Evolutionary conservation across 805 yeast species (phyloP).

Genomic region (Candida boleticola): DNA sequence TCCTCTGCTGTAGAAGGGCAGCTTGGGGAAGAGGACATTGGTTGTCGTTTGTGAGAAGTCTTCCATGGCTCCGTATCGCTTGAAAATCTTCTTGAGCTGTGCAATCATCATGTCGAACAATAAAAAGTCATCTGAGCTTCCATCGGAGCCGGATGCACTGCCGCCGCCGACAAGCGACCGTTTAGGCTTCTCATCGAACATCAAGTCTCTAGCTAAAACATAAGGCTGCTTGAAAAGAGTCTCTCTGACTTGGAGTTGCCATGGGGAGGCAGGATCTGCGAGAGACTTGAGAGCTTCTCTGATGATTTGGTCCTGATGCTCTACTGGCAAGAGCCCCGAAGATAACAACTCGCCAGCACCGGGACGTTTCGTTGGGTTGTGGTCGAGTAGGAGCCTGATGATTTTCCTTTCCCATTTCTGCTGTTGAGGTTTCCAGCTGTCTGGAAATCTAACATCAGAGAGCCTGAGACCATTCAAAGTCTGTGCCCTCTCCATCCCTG

Average conservation of each 20-base stretch:
- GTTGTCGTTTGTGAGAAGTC: conserved; percentile 53
- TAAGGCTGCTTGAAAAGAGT: conserved; percentile 84
- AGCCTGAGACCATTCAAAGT: conserved; percentile 66
- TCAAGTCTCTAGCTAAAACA: conserved; percentile 76
- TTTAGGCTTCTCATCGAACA: conserved; percentile 53
- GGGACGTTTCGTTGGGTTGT: conserved; percentile 77
- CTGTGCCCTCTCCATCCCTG: conserved; percentile 90
- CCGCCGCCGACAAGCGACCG: conserved; percentile 25
- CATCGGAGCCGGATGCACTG: conserved; percentile 1
- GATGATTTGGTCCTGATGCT: conserved; percentile 85
- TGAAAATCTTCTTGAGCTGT: conserved; percentile 62
- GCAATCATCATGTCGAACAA: conserved; percentile 59
- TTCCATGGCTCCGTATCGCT: conserved; percentile 84
- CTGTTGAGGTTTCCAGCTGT: conserved; percentile 54
- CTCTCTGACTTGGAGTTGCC: conserved; percentile 90
- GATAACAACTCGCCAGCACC: conserved; percentile 71
- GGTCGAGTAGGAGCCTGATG: conserved; percentile 66
- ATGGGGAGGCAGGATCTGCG: conserved; percentile 87
- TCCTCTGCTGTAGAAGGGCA: conserved; percentile 55
- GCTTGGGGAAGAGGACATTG: conserved; percentile 70
- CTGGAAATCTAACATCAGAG: conserved; percentile 64
- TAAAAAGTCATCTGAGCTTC: conserved; percentile 44
- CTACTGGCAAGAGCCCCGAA: conserved; percentile 83
- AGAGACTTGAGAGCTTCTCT: conserved; percentile 83
- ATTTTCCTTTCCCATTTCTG: conserved; percentile 62